Base-by-base conservation (phyloP, 108 stramenopile genomes). In the Pseudonitzschia pungens region DNA sequence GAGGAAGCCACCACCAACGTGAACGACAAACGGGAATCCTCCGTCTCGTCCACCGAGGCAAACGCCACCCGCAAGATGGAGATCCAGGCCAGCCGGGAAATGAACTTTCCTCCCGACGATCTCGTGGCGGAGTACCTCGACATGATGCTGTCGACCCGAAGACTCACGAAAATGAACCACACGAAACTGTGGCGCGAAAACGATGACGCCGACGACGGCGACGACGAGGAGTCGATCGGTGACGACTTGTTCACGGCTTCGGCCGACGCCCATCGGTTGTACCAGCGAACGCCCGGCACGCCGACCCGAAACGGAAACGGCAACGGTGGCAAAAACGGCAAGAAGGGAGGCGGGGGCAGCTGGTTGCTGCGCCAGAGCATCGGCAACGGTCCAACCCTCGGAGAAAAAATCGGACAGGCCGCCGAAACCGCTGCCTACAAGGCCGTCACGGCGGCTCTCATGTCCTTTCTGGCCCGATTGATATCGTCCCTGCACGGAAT, bases 91-190 rank as follows among this genome's bases (percentile, higher is more conserved):
- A 73, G 77, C 18, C 76, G 91, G 42, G 68, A 81, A 44, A 91
- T 95, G 73, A 92, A 86, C 43, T 95, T 95, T 59, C 94, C 94
- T 4, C 77, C 94, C 16, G 62, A 79, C n/a, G 84, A 87, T 71
- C 73, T 96, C 24, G 91, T 96, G 3, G 87, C 91, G 42, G 89
- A 92, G 58, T 96, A 96, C 65, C 85, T 94, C 36, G 86, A 85
- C n/a, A 85, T 89, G 78, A 76, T 91, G 33, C 81, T 91, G 42
- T 79, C 82, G 10, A 77, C 69, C 48, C 78, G 86, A 42, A 60
- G 92, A 27, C 77, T 96, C 18, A 75, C 76, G 24, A 85, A 84
- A 48, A 69, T 96, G 74, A 96, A 96, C 50, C 95, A 96, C 73
- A 92, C 95, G 0, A 72, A 92, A 56, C 66, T 96, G 21, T 96